Conservation (phyloP, 2,329 filamentous ascomycete genomes). For the Truncatella angustata region DNA sequence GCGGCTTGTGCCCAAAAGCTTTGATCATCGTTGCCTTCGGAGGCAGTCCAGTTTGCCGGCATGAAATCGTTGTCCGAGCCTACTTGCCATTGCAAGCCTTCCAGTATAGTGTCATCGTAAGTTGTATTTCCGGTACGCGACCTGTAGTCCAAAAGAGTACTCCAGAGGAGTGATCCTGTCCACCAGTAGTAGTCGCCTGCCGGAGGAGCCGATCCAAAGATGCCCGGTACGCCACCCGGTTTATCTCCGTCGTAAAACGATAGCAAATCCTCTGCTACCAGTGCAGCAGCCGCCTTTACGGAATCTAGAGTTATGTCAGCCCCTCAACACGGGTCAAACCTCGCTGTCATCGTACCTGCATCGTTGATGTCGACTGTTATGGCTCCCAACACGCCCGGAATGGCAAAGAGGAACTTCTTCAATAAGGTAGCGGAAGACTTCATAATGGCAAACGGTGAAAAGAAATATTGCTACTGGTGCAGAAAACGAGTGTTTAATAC, state of each 20-base stretch:
- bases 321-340: neutral
- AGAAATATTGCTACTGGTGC: too few species aligned
- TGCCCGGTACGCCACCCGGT: slow-evolving; percentile 18
- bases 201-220: slow-evolving; percentile 17
- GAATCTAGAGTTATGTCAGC: slow-evolving; percentile 19
- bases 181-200: slow-evolving; percentile 46
- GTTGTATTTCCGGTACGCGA: slow-evolving; percentile 47
- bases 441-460: too few species aligned
- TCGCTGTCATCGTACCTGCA: neutral
- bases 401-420: neutral
- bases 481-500: too few species aligned
- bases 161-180: slow-evolving; percentile 50
- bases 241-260: slow-evolving; percentile 23
- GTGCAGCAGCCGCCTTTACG: slow-evolving; percentile 23
- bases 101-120: slow-evolving; percentile 44
- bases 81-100: slow-evolving; percentile 41
- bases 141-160: slow-evolving; percentile 51
- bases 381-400: neutral
- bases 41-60: slow-evolving; percentile 34
- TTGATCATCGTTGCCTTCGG: slow-evolving; percentile 51
- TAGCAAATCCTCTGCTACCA: slow-evolving; percentile 28
- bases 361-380: slow-evolving; percentile 5
- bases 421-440: neutral
- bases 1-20: slow-evolving; percentile 62
- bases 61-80: slow-evolving; percentile 40